Conservation (phyloP, 116 monocot species). For the Phalaenopsis hybrid region DNA sequence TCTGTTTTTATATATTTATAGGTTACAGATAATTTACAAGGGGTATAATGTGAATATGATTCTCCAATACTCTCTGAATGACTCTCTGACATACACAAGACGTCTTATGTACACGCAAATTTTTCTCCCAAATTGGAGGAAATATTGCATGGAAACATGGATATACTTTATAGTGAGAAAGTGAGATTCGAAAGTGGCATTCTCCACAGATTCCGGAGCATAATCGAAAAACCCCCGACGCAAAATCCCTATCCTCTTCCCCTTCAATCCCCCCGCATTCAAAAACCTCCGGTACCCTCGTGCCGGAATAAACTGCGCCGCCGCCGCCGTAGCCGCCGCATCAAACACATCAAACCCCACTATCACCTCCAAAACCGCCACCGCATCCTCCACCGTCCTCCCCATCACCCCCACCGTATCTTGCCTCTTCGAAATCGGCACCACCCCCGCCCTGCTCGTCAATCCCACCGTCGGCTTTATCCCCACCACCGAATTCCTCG, state of each 20-base stretch:
- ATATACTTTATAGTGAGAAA: conserved; percentile 6
- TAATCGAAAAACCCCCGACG: conserved; percentile 47
- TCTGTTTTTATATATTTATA: too few relatives aligned
- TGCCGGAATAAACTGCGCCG: conserved; percentile 41
- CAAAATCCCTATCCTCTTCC: conserved; percentile 62
- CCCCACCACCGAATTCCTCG: conserved; percentile 31
- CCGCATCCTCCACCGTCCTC: conserved; percentile 63
- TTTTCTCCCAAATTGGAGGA: too few relatives aligned
- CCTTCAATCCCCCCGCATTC: conserved; percentile 42
- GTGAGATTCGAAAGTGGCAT: conserved; percentile 26
- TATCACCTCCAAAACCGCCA: conserved; percentile 50
- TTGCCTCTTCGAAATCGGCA: conserved; percentile 45
- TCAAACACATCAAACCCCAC: conserved; percentile 53
- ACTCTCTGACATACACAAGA: conserved; percentile 10
- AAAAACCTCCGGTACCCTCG: conserved; percentile 66
- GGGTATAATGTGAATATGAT: too few relatives aligned
- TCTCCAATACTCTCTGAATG: too few relatives aligned
- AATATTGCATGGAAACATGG: too few relatives aligned
- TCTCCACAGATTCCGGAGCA: background rate
- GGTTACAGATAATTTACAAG: too few relatives aligned
- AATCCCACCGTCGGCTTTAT: conserved; percentile 31
- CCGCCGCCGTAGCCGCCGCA: conserved; percentile 24
- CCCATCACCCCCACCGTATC: conserved; percentile 68
- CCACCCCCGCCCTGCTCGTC: conserved; percentile 50
- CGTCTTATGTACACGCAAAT: background rate